phyloP scores from a whole-genome alignment of 228 moss, liverwort and hornwort species.

The Sphagnum magellanicum region DNA sequence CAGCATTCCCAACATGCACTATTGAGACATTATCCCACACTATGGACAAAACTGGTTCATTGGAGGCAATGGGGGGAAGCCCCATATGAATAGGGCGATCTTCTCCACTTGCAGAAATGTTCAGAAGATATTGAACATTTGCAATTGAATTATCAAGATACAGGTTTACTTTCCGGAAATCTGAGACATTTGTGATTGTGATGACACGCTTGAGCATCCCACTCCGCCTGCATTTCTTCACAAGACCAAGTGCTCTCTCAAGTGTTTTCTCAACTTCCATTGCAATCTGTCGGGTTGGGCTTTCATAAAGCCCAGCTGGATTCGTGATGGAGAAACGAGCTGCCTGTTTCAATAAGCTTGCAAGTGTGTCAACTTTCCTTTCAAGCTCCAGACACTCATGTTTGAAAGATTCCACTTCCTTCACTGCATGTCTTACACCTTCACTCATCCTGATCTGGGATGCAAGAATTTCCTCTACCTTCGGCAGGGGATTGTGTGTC shows the following conservation, averaged over 20 bases:
- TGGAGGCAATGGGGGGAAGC: slow-evolving; percentile 32
- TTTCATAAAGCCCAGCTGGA: slow-evolving; percentile 20
- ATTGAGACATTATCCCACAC: slow-evolving; percentile 33
- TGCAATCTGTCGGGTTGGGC: slow-evolving; percentile 25
- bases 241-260: slow-evolving; percentile 16
- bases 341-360: slow-evolving; percentile 22
- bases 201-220: slow-evolving; percentile 36
- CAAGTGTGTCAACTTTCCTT: slow-evolving; percentile 20
- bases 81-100: slow-evolving; percentile 26
- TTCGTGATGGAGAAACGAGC: slow-evolving; percentile 19
- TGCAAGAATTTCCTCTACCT: too few species aligned
- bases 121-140: slow-evolving; percentile 32
- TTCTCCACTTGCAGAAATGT: slow-evolving; percentile 29
- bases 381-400: slow-evolving; percentile 30
- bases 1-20: slow-evolving; percentile 22
- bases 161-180: slow-evolving; percentile 22
- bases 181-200: slow-evolving; percentile 26
- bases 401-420: slow-evolving; percentile 25
- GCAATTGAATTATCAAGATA: slow-evolving; percentile 29
- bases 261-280: slow-evolving; percentile 22
- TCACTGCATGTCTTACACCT: slow-evolving; percentile 18
- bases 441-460: background rate
- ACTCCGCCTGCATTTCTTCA: slow-evolving; percentile 26
- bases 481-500: too few species aligned
- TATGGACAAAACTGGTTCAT: slow-evolving; percentile 28